These are phyloP conservation scores for Amborella trichopoda DNA, from an alignment of 164 flowering plant genomes.

Conservation along the genomic window DNA sequence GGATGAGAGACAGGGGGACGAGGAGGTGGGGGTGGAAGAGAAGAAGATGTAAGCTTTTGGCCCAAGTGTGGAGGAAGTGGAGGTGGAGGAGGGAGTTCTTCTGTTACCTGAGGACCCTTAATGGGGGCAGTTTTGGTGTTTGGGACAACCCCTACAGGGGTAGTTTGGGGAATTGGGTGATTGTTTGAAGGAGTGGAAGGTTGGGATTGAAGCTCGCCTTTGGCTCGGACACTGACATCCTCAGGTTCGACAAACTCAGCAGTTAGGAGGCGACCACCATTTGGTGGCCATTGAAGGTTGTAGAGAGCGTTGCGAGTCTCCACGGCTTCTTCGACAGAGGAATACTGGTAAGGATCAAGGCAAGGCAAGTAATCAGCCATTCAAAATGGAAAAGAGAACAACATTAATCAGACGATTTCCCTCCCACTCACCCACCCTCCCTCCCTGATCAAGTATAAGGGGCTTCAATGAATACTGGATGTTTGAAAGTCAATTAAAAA, in stretches of 20 bases:
- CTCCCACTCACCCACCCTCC: too few species aligned
- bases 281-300: constrained; percentile 7
- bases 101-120: background rate
- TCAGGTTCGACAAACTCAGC: constrained; percentile 8
- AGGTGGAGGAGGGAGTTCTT: constrained; percentile 5
- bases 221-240: constrained; percentile 3
- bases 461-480: too few species aligned
- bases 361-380: background rate
- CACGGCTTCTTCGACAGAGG: constrained; percentile 6
- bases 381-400: too few species aligned
- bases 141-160: background rate
- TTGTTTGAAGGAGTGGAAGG: background rate
- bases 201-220: background rate
- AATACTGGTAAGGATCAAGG: constrained; percentile 2
- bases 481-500: too few species aligned
- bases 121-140: background rate
- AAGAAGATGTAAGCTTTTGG: constrained; percentile 1
- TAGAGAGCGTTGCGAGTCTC: constrained; percentile 5
- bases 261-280: constrained; percentile 6
- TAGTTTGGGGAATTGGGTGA: background rate
- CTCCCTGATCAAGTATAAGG: too few species aligned
- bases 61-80: background rate
- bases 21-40: background rate
- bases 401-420: too few species aligned
- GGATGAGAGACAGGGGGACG: background rate